These are phyloP conservation scores for Salix caprea DNA, from an alignment of 345 rosid genomes.

Conservation along the genomic window DNA sequence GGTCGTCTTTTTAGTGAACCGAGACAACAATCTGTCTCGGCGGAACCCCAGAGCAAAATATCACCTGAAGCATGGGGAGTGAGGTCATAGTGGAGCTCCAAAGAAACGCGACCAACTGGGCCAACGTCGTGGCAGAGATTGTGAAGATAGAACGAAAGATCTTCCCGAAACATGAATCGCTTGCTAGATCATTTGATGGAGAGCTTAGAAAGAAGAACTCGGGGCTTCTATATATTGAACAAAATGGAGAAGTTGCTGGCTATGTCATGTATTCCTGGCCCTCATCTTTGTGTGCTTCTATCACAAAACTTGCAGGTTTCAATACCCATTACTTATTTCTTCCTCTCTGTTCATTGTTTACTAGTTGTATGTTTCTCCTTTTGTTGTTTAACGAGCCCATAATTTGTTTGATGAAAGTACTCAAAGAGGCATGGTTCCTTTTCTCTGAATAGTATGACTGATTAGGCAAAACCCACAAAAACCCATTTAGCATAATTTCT, in stretches of 20 bases:
- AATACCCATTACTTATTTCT: not conserved
- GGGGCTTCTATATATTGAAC: constrained; percentile 52
- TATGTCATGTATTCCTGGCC: constrained; percentile 75
- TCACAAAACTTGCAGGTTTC: constrained; percentile 79
- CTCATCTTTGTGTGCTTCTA: constrained; percentile 64
- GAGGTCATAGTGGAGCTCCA: constrained; percentile 38
- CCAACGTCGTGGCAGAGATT: constrained; percentile 46
- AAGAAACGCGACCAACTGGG: constrained; percentile 43
- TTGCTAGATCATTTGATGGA: constrained; percentile 53
- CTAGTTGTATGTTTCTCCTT: not conserved
- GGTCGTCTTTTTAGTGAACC: no score
- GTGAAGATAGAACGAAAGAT: constrained; percentile 67
- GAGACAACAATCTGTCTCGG: no score
- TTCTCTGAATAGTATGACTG: not conserved
- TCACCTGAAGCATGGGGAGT: constrained; percentile 22
- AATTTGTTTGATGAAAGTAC: constrained; percentile 51
- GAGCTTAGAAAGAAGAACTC: constrained; percentile 68
- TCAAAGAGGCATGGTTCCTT: not conserved
- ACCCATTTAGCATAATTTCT: not conserved
- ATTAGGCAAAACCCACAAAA: not conserved
- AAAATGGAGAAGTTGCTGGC: constrained; percentile 49
- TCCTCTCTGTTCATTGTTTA: not conserved
- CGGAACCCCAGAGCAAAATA: not conserved
- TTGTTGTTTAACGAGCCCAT: not conserved
- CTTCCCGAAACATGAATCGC: constrained; percentile 84